Conservation (phyloP, 108 stramenopile genomes). For the Chaetoceros muelleri region DNA sequence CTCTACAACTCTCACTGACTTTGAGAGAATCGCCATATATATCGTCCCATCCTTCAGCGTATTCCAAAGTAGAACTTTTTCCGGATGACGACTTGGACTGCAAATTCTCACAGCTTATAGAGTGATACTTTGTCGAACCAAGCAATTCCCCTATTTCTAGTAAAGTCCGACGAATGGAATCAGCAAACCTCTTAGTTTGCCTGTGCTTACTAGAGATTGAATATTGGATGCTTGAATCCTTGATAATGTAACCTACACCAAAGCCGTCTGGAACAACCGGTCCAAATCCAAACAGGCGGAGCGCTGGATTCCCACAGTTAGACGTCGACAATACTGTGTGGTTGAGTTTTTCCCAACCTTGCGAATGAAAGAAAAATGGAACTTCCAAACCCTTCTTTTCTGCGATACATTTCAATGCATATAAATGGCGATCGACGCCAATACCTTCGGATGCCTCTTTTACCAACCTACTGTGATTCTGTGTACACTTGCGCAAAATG, state of each 20-base stretch:
- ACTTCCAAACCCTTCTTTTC: conserved; percentile 37
- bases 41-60: background rate
- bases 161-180: conserved; percentile 40
- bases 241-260: conserved; percentile 84
- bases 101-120: background rate
- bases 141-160: conserved; percentile 29
- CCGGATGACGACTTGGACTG: background rate
- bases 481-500: conserved; percentile 44
- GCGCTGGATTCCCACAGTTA: conserved; percentile 82
- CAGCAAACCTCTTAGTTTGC: conserved; percentile 65
- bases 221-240: conserved; percentile 59
- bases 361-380: conserved; percentile 62
- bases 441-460: conserved; percentile 55
- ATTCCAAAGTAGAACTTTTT: background rate
- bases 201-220: conserved; percentile 69
- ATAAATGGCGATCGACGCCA: conserved; percentile 76
- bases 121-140: conserved; percentile 9
- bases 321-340: conserved; percentile 77
- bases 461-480: conserved; percentile 48
- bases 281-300: conserved; percentile 80
- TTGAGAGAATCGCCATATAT: background rate
- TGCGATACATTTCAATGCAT: conserved; percentile 73
- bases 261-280: conserved; percentile 53
- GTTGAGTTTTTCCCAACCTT: conserved; percentile 55
- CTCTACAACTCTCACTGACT: too few species aligned